These are phyloP conservation scores for Atalantia buxifolia DNA, from an alignment of 345 rosid species.

Conservation along the genomic window DNA sequence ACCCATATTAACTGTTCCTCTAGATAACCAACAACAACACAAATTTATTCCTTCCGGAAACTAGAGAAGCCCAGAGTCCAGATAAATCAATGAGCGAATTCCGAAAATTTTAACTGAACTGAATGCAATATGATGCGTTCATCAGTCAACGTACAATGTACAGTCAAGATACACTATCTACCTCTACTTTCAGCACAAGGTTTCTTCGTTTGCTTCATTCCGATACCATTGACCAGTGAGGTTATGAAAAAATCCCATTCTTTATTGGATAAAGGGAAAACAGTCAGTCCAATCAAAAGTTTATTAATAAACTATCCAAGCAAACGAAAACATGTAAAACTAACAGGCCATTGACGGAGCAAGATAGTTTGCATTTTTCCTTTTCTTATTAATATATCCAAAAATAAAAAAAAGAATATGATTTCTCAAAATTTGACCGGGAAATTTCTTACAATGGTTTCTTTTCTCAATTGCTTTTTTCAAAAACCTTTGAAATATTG, in stretches of 20 bases:
- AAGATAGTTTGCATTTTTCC: background rate
- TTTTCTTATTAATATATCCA: too few species aligned
- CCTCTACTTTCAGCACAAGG: too few species aligned
- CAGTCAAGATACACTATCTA: background rate
- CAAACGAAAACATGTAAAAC: background rate
- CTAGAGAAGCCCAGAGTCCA: background rate
- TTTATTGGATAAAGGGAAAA: too few species aligned
- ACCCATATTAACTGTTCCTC: background rate
- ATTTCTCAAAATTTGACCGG: background rate
- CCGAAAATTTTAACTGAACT: background rate
- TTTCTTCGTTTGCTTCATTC: background rate
- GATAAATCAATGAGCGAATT: background rate
- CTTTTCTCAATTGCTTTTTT: background rate
- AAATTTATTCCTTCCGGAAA: background rate
- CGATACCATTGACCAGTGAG: background rate
- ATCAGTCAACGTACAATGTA: background rate
- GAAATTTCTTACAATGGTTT: background rate
- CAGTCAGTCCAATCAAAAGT: too few species aligned
- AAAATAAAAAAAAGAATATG: background rate
- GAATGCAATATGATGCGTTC: background rate
- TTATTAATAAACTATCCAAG: background rate
- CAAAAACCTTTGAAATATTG: background rate
- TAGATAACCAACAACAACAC: background rate
- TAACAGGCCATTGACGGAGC: background rate
- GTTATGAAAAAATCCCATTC: background rate